These are phyloP conservation scores for Parascedosporium putredinis DNA, from an alignment of 2,329 filamentous ascomycete genomes.

Conservation along the genomic window DNA sequence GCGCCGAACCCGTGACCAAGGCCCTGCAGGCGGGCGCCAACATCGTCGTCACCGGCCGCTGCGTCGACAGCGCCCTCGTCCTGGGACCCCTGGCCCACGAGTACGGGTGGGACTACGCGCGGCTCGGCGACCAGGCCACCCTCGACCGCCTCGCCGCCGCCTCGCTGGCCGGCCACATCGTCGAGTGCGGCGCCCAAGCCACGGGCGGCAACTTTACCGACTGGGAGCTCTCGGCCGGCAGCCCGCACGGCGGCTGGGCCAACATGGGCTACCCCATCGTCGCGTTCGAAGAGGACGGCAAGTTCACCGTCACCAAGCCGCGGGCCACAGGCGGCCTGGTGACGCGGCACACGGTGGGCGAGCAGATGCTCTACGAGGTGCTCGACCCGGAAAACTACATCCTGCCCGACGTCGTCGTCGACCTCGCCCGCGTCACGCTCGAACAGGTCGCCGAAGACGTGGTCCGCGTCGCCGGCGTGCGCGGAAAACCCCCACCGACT, in stretches of 20 bases:
- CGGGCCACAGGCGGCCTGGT: conserved; percentile 3
- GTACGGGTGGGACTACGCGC: conserved; percentile 6
- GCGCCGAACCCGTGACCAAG: conserved; percentile 5
- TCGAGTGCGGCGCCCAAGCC: conserved; percentile 7
- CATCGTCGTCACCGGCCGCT: conserved; percentile 7
- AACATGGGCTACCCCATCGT: conserved; percentile 9
- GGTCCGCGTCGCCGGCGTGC: conserved; percentile 2
- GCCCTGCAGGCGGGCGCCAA: conserved; percentile 6
- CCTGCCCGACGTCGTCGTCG: conserved; percentile 7
- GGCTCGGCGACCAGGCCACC: neutral
- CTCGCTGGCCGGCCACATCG: conserved; percentile 3
- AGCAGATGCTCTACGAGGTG: conserved; percentile 8
- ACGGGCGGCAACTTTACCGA: conserved; percentile 8
- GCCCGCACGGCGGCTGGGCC: conserved; percentile 6
- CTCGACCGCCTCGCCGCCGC: conserved; percentile 3
- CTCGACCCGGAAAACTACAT: conserved; percentile 8
- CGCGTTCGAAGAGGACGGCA: conserved; percentile 4
- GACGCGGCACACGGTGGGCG: conserved; percentile 3
- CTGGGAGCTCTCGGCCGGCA: conserved; percentile 6
- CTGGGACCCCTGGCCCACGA: conserved; percentile 6
- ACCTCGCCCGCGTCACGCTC: conserved; percentile 2
- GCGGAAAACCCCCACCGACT: conserved; percentile 7
- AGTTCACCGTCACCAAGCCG: conserved; percentile 5
- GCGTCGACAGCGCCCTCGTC: conserved; percentile 8
- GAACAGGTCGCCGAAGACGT: conserved; percentile 1